Base-by-base conservation (phyloP, 768 basidiomycete genomes). In the Cystofilobasidium macerans region DNA sequence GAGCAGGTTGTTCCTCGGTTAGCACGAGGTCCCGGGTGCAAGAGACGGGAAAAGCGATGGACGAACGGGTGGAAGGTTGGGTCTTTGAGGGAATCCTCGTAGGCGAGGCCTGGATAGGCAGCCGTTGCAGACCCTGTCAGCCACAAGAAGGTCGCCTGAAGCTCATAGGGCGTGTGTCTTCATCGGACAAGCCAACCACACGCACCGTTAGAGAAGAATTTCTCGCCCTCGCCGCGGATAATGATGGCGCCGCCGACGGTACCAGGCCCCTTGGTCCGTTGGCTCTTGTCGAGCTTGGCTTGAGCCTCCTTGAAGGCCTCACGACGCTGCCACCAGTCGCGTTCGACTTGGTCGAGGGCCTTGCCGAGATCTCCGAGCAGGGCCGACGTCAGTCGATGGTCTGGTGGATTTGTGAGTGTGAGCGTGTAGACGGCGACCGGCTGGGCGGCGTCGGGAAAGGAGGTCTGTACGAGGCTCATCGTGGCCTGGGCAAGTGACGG, bases 141-240 rank as follows among this genome's bases (percentile, higher is more conserved):
- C 20, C 11, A 47, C 22, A n/a, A 33, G 16, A 5, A 38, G n/a
- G n/a, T n/a, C n/a, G n/a, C n/a, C n/a, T n/a, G n/a, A n/a, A n/a
- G n/a, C n/a, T n/a, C n/a, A n/a, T n/a, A n/a, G n/a, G n/a, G n/a
- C n/a, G n/a, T n/a, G n/a, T n/a, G n/a, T n/a, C 18, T 57, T 35
- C 45, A 38, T 7, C 36, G 36, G 36, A 38, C 36, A 38, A 7
- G 36, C 36, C 36, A 14, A 42, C 24, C 32, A 22, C 3, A 51
- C 62, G 24, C 32, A 68, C 76, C 76, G 70, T 77, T 77, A 42
- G 70, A 71, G 67, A 75, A 77, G 69, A 77, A 76, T 65, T 72
- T 74, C 11, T 72, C 65, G 20, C 69, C 67, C 11, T 68, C 71
- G 47, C 73, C 72, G 0, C 73, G 72, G n/a, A 77, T 28, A 13